A percentile compares a stretch with the other conserved stretches of the same genome.
These are phyloP conservation scores for Coleophoma cylindrospora DNA, from an alignment of 2,329 filamentous ascomycete genomes.

Conservation along the genomic window DNA sequence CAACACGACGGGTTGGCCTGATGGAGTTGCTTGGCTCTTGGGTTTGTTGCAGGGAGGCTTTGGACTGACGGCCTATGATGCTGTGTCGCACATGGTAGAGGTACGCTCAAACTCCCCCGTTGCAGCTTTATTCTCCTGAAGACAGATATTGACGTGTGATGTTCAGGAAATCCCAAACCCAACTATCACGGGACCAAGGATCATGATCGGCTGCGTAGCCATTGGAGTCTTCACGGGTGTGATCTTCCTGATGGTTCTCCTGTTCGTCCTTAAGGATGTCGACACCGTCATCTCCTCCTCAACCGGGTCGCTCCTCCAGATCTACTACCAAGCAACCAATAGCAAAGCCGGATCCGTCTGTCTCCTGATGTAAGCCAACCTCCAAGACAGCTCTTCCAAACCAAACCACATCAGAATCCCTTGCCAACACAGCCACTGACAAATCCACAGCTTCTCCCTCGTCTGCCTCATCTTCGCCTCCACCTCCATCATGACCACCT, in stretches of 20 bases:
- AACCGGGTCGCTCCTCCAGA: constrained; percentile 43
- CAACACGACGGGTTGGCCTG: constrained; percentile 46
- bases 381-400: too few relatives aligned
- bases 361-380: constrained; percentile 9
- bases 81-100: constrained; percentile 25
- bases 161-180: constrained; percentile 49
- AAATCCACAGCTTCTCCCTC: constrained; percentile 43
- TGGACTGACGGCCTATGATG: constrained; percentile 41
- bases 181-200: constrained; percentile 41
- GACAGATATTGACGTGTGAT: constrained; percentile 27
- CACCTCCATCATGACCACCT: constrained; percentile 61
- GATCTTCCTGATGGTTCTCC: constrained; percentile 39
- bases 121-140: neutral
- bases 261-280: constrained; percentile 44
- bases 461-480: constrained; percentile 60
- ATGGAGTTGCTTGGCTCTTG: constrained; percentile 43
- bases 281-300: constrained; percentile 37
- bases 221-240: constrained; percentile 44
- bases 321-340: constrained; percentile 42
- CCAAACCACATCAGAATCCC: too few relatives aligned
- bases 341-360: constrained; percentile 28
- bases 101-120: neutral
- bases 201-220: constrained; percentile 41
- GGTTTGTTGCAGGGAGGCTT: constrained; percentile 48
- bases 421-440: too few relatives aligned